These are phyloP conservation scores for Quercus ilex DNA, from an alignment of 306 rosid species.

Conservation along the genomic window DNA sequence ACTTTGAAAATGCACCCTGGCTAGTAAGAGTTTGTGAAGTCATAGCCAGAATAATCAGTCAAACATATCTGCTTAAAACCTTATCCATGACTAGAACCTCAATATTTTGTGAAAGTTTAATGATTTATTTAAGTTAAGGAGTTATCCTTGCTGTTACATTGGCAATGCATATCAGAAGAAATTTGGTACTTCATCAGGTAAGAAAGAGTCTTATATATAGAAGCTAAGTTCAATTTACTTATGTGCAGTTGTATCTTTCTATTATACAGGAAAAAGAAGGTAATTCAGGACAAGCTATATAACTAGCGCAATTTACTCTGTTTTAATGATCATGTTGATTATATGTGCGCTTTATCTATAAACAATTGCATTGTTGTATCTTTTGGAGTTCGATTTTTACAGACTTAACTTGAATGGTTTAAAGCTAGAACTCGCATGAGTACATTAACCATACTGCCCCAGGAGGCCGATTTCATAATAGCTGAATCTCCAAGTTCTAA, in stretches of 20 bases:
- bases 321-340: background rate
- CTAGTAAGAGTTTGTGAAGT: too few species aligned
- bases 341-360: background rate
- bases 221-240: too few species aligned
- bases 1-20: too few species aligned
- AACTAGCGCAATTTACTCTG: background rate
- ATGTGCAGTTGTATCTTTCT: background rate
- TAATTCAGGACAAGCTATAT: background rate
- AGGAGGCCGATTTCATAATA: background rate
- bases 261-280: background rate
- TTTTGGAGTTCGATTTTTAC: background rate
- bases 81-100: too few species aligned
- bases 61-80: too few species aligned
- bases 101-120: background rate
- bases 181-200: too few species aligned
- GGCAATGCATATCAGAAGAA: too few species aligned
- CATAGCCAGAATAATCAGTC: background rate
- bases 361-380: background rate
- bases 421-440: background rate
- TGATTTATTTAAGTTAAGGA: background rate
- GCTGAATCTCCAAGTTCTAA: background rate
- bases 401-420: background rate
- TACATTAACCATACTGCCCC: too few species aligned
- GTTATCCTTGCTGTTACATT: background rate
- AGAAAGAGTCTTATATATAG: too few species aligned